Evolutionary conservation across 1,284 basidiomycete genomes (phyloP).

Genomic region (Sanghuangporus weigelae): DNA sequence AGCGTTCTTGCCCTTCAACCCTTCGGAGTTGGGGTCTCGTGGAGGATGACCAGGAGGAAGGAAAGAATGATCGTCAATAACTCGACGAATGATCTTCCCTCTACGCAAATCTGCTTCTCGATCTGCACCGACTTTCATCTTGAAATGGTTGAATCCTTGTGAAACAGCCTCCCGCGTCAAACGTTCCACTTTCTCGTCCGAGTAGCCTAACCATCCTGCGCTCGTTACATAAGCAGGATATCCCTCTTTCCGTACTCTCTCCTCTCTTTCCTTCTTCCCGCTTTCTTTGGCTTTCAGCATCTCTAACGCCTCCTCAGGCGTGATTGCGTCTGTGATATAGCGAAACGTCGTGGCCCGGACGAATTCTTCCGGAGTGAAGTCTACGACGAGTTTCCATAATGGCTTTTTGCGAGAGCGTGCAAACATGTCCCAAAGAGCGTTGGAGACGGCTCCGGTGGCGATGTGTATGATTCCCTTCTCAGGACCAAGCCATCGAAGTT

Average conservation of each 20-base stretch:
- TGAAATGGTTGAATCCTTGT: conserved; percentile 93
- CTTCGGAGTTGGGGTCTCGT: conserved; percentile 62
- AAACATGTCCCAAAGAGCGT: conserved; percentile 82
- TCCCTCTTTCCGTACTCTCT: conserved; percentile 60
- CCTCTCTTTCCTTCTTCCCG: conserved; percentile 76
- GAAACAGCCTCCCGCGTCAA: conserved; percentile 83
- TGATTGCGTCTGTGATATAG: conserved; percentile 93
- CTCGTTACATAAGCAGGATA: conserved; percentile 96
- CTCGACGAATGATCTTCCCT: conserved; percentile 82
- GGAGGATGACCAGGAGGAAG: conserved; percentile 50
- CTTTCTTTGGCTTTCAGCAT: conserved; percentile 77
- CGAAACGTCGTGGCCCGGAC: conserved; percentile 82
- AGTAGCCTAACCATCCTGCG: conserved; percentile 90
- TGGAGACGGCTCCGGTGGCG: conserved; percentile 75
- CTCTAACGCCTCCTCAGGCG: conserved; percentile 81
- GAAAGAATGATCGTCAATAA: conserved; percentile 87
- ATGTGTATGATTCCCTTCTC: conserved; percentile 87
- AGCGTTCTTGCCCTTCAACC: conserved; percentile 82
- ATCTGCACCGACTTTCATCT: conserved; percentile 94
- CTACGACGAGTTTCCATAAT: conserved; percentile 80
- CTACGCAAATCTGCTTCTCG: conserved; percentile 80
- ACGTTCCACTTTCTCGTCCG: conserved; percentile 84
- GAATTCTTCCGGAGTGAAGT: conserved; percentile 86
- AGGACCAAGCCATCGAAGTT: conserved; percentile 88
- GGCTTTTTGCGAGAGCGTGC: conserved; percentile 74